Conservation (phyloP, 148 eudicot species). For the Nyssa sinensis region DNA sequence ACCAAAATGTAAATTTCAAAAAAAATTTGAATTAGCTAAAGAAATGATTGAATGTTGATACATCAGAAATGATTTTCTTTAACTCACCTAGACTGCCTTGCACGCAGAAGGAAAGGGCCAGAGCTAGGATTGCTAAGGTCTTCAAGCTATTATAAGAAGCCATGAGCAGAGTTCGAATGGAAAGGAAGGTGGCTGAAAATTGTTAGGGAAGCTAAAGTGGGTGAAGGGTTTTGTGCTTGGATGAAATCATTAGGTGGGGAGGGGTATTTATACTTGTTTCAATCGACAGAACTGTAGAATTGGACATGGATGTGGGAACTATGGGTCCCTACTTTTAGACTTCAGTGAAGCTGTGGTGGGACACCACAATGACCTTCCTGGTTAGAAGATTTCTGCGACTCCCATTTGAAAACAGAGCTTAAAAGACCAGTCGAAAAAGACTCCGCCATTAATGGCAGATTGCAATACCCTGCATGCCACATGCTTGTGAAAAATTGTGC, state of each 20-base stretch:
- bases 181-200: neutral
- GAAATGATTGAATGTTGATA: neutral
- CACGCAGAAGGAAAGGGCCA: constrained; percentile 14
- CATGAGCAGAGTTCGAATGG: neutral
- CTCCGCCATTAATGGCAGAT: no score
- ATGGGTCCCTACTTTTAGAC: neutral
- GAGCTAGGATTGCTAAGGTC: constrained; percentile 19
- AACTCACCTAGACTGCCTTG: constrained; percentile 20
- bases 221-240: neutral
- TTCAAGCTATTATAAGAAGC: constrained; percentile 17
- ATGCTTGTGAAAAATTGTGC: no score
- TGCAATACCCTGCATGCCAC: no score
- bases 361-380: no score
- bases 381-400: no score
- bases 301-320: neutral
- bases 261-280: neutral
- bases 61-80: neutral
- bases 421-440: no score
- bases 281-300: neutral
- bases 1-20: neutral
- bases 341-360: no score
- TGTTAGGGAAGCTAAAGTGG: neutral
- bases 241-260: neutral
- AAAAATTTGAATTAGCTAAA: no score
- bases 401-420: no score